Evolutionary conservation across 2,329 filamentous ascomycete species (phyloP), one percentile per base, ranked within the genome.

Genomic region (Paraphaeosphaeria minitans): DNA sequence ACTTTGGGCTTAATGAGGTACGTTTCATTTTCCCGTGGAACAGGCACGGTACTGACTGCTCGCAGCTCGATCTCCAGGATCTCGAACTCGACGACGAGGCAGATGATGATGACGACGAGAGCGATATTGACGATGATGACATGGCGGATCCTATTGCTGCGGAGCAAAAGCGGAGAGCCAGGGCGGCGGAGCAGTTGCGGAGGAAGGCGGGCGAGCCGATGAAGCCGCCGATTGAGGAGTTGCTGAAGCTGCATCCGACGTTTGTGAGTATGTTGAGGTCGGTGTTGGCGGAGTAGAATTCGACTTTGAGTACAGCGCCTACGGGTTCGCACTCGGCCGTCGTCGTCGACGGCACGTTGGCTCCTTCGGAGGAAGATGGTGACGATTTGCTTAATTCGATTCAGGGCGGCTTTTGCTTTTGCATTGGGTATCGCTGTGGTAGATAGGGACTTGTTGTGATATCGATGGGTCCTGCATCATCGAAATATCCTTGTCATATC

Each of bases 1-100:
- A 99, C 78, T 99, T 99, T 79, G 95, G 95, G 0, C 81, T 99
- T 21, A 88, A 97, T 72, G 86, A 90, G 70, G 88, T 90, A 79
- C 63, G 77, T 58, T 33, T 10, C 6, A 19, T 21, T 7, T 33
- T 16, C 35, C 22, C 16, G 6, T 10, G 29, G 29, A 5, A 12
- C 4, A 31, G 9, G 3, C 24, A 22, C 9, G 8, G 3, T 35
- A 57, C 35, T 68, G 54, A 66, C 45, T 57, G 31, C 1, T 10
- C 49, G 8, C 59, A 86, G 84, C 78, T 79, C 72, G 95, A 98
- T 73, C 81, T 98, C 14, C 87, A 94, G 73, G 93, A 97, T 62
- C 88, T 97, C 76, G 87, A 87, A 46, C 92, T 95, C 67, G 91
- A 91, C 3, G 90, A 93, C 56, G 85, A 87, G 1, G 86, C 58